These are phyloP conservation scores for Oryza australiensis DNA, from an alignment of 176 grass and related monocot genomes.

Conservation along the genomic window DNA sequence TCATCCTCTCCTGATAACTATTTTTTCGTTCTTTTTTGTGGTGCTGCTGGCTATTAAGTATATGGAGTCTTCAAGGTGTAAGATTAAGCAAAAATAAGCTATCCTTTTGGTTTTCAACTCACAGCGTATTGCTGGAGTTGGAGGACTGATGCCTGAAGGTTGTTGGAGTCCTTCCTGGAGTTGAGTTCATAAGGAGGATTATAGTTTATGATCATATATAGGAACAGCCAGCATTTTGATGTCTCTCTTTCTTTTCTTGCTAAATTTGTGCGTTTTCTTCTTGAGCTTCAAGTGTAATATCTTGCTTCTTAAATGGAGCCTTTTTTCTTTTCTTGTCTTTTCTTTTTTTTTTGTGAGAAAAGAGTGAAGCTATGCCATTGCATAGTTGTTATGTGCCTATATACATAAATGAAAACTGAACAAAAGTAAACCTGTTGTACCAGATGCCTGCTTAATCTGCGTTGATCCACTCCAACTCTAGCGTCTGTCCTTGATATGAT, in stretches of 20 bases:
- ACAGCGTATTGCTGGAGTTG: constrained; percentile 49
- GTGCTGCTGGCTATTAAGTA: constrained; percentile 38
- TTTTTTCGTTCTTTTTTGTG: constrained; percentile 25
- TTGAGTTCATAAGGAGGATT: constrained; percentile 48
- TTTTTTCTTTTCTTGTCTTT: not conserved
- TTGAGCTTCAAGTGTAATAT: constrained; percentile 23
- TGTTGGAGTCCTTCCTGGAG: constrained; percentile 50
- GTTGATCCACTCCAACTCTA: constrained; percentile 8
- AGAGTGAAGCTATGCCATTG: constrained; percentile 46
- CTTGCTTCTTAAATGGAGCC: constrained; percentile 17
- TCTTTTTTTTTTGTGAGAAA: constrained; percentile 16
- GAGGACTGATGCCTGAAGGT: constrained; percentile 40
- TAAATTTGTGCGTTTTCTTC: not conserved
- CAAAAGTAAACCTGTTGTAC: constrained; percentile 19
- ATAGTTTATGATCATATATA: constrained; percentile 33
- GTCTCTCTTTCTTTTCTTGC: not conserved
- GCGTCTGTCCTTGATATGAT: not conserved
- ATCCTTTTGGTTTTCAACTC: constrained; percentile 42
- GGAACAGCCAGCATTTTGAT: constrained; percentile 28
- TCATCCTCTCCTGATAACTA: constrained; percentile 35
- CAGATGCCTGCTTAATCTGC: not conserved
- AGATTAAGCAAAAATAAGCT: constrained; percentile 45
- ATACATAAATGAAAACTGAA: constrained; percentile 25
- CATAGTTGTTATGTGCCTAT: constrained; percentile 36
- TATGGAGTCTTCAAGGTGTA: constrained; percentile 22